These are phyloP conservation scores for Suaeda aralocaspica DNA, from an alignment of 148 eudicot genomes.

Conservation along the genomic window DNA sequence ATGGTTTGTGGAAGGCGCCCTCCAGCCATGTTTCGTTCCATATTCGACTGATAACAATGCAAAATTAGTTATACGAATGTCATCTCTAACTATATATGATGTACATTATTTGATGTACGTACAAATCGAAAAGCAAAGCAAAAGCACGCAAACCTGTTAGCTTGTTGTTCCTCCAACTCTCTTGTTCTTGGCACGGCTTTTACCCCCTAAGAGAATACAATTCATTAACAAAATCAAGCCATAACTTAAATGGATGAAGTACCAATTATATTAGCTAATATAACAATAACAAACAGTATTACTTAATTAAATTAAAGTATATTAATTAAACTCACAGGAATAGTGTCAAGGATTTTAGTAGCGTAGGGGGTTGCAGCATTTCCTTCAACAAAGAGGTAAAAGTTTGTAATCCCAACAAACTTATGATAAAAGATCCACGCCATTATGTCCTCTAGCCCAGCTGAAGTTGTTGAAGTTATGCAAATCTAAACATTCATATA, in stretches of 20 bases:
- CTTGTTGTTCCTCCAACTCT: constrained; percentile 72
- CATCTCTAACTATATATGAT: not conserved
- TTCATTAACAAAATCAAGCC: not conserved
- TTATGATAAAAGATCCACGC: constrained; percentile 82
- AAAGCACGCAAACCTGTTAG: constrained; percentile 43
- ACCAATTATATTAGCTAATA: not conserved
- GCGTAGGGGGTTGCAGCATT: constrained; percentile 50
- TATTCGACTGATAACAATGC: constrained; percentile 42
- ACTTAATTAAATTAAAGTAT: not conserved
- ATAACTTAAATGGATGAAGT: not conserved
- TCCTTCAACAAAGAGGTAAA: constrained; percentile 60
- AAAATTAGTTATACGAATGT: not conserved
- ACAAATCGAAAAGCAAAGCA: no score
- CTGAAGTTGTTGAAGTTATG: constrained; percentile 76
- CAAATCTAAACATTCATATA: constrained; percentile 39
- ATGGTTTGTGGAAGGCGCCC: constrained; percentile 67
- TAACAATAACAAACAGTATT: not conserved
- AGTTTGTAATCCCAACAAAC: constrained; percentile 52
- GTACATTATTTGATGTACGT: no score
- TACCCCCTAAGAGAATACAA: constrained; percentile 50
- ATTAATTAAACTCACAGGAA: constrained; percentile 44
- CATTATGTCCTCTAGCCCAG: constrained; percentile 69
- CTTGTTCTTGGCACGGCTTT: constrained; percentile 56
- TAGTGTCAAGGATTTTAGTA: constrained; percentile 48
- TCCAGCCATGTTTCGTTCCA: constrained; percentile 76